A percentile compares a stretch with the other conserved stretches of the same genome.
These are phyloP conservation scores for Entomortierella beljakovae DNA, from an alignment of 192 early-diverging fungal genomes.

Conservation along the genomic window DNA sequence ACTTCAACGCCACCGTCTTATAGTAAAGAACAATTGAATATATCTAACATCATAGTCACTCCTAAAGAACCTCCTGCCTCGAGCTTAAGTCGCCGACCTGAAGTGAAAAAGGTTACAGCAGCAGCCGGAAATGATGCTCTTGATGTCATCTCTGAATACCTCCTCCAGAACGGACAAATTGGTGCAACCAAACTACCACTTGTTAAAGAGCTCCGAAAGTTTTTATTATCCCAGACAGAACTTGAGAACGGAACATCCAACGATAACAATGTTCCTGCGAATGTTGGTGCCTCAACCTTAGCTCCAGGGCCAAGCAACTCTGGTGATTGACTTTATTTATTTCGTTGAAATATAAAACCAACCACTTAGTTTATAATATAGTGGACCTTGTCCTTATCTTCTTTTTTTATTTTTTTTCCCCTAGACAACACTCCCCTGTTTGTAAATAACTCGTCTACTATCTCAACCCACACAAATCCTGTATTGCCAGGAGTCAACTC, in stretches of 20 bases:
- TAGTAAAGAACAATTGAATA: conserved; percentile 1
- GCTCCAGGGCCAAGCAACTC: not conserved
- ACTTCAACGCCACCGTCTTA: not conserved
- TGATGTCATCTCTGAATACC: conserved; percentile 51
- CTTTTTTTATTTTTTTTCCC: not conserved
- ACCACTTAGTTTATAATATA: no score
- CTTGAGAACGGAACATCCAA: conserved; percentile 24
- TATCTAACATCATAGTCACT: conserved; percentile 19
- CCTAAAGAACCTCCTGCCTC: conserved; percentile 25
- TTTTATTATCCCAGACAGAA: conserved; percentile 38
- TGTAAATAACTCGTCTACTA: conserved; percentile 27
- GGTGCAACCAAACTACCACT: conserved; percentile 48
- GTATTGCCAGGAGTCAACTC: conserved; percentile 1
- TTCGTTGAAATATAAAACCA: no score
- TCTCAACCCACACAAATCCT: not conserved
- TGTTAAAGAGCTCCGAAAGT: conserved; percentile 47
- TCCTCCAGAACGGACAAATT: conserved; percentile 50
- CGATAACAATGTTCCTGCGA: conserved; percentile 11
- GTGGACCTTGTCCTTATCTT: no score
- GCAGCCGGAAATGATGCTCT: conserved; percentile 41
- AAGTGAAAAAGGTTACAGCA: conserved; percentile 44
- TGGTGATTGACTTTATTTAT: no score
- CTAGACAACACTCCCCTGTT: conserved; percentile 17
- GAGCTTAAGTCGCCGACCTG: conserved; percentile 27
- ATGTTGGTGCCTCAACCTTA: conserved; percentile 9